Evolutionary conservation across 2,329 filamentous ascomycete genomes (phyloP), one percentile per base, ranked within the genome.

Genomic region (Colletotrichum sublineola): DNA sequence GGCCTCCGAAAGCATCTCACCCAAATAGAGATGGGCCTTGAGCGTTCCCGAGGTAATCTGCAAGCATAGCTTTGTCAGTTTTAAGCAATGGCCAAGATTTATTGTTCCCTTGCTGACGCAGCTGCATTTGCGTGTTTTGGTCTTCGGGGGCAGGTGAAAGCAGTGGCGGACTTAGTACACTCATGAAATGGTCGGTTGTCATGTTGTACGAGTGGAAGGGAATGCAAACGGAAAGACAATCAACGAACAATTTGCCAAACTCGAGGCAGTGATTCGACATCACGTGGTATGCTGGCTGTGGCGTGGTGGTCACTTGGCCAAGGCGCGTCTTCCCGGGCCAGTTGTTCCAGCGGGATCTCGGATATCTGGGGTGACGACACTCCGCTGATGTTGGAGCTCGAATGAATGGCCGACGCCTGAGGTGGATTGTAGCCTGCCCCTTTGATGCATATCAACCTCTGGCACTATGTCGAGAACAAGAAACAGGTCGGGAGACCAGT

Each of bases 201-300:
- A 5, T 38, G 20, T 15, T 9, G 62, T 15, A 29, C 33, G 6
- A 36, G 50, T 11, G 24, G 20, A 33, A 24, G 4, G 29, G 20
- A 38, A 57, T 31, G 52, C 63, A 65, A 65, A 57, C 63, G 63
- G 63, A 57, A 53, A 29, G 61, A n/a, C 24, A 33, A 20, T 40
- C n/a, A 14, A 24, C 46, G 33, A 29, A 15, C 24, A n/a, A 20
- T 15, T 29, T 4, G 40, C 15, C 40, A 24, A 57, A 15, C 20
- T 8, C 40, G 29, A 57, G 7, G 9, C 52, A 24, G 33, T 48
- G 2, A 31, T 15, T 48, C 36, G 20, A 18, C n/a, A 20, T 15
- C 38, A 36, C 50, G 62, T 55, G 48, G 50, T 24, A 11, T 40
- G 14, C 9, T n/a, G 12, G 8, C 40, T 29, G 18, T 33, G 31